Evolutionary conservation across 73 alveolate species (phyloP).

Genomic region (Paramecium octaurelia): DNA sequence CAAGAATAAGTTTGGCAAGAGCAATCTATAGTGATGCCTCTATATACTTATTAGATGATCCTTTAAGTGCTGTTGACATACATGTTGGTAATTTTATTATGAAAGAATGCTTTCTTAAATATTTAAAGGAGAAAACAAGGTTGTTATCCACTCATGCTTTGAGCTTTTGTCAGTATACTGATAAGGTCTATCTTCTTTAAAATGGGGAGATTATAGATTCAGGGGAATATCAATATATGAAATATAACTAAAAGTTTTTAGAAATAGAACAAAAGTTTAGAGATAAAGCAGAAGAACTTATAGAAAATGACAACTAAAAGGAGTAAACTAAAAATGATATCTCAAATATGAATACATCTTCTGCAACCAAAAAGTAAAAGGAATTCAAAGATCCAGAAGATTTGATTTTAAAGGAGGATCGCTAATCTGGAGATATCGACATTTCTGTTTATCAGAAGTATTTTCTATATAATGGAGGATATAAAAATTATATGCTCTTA

Average conservation of each 20-base stretch:
- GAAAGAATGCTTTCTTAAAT: background rate
- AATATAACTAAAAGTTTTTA: background rate
- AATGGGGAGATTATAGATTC: background rate
- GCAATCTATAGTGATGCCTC: conserved; percentile 63
- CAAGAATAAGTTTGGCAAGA: conserved; percentile 63
- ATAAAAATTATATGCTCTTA: background rate
- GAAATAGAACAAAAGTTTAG: background rate
- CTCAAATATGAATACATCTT: background rate
- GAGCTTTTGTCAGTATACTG: background rate
- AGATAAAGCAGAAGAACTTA: background rate
- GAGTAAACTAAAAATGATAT: background rate
- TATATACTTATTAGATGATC: conserved; percentile 67
- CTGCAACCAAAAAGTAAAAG: background rate
- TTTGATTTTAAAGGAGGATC: background rate
- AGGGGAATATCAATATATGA: background rate
- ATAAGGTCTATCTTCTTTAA: background rate
- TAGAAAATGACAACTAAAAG: background rate
- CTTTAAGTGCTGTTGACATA: conserved; percentile 66
- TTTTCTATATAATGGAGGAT: background rate
- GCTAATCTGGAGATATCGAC: background rate
- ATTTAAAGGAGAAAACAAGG: conserved; percentile 3
- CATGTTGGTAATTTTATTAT: conserved; percentile 59
- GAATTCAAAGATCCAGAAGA: background rate
- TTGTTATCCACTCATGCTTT: conserved; percentile 49
- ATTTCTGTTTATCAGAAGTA: background rate